A percentile compares a stretch with the other conserved stretches of the same genome.
These are phyloP conservation scores for Colletotrichum coccodes DNA, from an alignment of 2,329 filamentous ascomycete genomes.

Conservation along the genomic window DNA sequence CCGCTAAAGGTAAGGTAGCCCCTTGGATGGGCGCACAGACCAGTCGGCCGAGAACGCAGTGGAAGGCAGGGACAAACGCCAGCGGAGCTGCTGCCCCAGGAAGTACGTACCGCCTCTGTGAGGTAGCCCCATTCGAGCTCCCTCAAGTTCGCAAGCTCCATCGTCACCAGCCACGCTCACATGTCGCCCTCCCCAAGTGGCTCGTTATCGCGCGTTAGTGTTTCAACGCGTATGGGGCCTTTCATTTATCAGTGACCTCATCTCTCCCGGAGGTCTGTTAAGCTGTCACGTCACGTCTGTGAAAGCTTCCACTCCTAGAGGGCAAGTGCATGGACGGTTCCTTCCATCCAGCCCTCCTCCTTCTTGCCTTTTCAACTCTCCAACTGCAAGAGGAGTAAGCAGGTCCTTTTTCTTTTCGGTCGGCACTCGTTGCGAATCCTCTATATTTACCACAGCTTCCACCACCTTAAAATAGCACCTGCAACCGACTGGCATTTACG, in stretches of 20 bases:
- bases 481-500: conserved; percentile 2
- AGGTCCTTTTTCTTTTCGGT: conserved; percentile 23
- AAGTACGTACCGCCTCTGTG: neutral
- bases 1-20: conserved; percentile 27
- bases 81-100: neutral
- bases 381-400: neutral
- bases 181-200: conserved; percentile 5
- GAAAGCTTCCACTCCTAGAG: conserved; percentile 16
- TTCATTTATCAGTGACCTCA: conserved; percentile 32
- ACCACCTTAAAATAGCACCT: neutral
- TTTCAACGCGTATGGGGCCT: conserved; percentile 27
- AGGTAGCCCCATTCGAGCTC: conserved; percentile 1
- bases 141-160: neutral
- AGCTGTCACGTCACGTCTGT: conserved; percentile 24
- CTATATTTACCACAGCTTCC: neutral
- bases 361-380: neutral
- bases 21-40: conserved; percentile 24
- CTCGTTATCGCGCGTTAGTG: conserved; percentile 22
- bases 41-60: neutral
- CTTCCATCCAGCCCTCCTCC: conserved; percentile 5
- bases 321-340: conserved; percentile 7
- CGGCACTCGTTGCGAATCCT: neutral
- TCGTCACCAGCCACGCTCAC: conserved; percentile 13
- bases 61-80: no score
- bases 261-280: conserved; percentile 8